Evolutionary conservation across 805 yeast genomes (phyloP), one percentile per base, ranked within the genome.

Genomic region (Wickerhamomyces mucosus): DNA sequence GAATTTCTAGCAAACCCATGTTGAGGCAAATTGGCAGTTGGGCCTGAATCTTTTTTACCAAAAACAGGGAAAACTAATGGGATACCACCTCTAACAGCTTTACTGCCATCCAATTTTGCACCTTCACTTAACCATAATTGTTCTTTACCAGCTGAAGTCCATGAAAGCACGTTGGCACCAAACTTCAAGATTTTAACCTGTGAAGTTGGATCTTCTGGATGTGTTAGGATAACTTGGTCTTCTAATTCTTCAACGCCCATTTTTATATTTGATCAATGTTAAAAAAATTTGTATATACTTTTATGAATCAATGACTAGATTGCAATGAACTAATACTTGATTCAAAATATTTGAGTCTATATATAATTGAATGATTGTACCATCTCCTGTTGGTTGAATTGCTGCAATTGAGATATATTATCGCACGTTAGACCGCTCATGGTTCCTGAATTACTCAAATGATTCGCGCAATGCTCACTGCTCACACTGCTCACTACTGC

Each of bases 61-160:
- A 82, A 82, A 2, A 79, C 83, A 3, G 98, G 98, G 68, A 92
- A 92, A 7, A 89, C 97, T 16, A 92, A 63, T 10, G 98, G 98
- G 32, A 92, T 83, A 31, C 98, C 98, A 42, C 98, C 98, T 55
- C 98, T 73, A 14, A 92, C 96, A 2, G 98, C 94, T 51, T 80
- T 82, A 27, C 89, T 61, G 9, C 97, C 97, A 50, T 92, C 97
- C 38, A 89, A 60, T 46, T 76, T 75, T 28, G 97, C 95, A 23
- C 72, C 89, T 9, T 63, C 54, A 7, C 79, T 71, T 19, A 79
- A 61, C 94, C 95, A 92, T 35, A 92, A 65, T 58, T 83, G 88
- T 55, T 92, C 96, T 32, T 63, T 55, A 20, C 80, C 83, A 15
- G 68, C 59, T 21, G 78, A 51, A 31, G 61, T 67, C 97, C 97